Percentiles rank a stretch among this genome's conserved stretches.
Conservation (phyloP, 164 flowering plant genomes). For the Kingdonia uniflora region DNA sequence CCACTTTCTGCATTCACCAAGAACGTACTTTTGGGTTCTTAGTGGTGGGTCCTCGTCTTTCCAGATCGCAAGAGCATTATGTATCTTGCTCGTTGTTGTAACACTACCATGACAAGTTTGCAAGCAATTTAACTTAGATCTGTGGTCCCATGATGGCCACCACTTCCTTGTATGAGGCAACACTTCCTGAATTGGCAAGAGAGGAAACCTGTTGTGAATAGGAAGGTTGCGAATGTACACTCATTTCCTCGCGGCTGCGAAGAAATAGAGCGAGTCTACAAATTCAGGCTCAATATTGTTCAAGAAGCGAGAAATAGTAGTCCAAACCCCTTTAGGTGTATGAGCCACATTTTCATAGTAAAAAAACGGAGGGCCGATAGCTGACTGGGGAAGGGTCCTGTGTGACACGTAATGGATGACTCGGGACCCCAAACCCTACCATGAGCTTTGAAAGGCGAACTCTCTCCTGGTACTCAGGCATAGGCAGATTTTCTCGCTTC, state of each 20-base stretch:
- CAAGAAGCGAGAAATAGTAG: not conserved
- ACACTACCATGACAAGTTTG: not conserved
- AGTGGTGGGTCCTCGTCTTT: not conserved
- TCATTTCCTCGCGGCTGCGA: not conserved
- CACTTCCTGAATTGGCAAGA: not conserved
- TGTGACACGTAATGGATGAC: not conserved
- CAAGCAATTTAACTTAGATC: not conserved
- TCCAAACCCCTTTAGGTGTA: not conserved
- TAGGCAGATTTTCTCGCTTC: not conserved
- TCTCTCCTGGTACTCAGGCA: not conserved
- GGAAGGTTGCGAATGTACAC: not conserved
- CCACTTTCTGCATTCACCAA: not conserved
- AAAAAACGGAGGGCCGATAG: slow-evolving; percentile 1
- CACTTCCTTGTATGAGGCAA: not conserved
- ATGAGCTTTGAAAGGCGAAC: not conserved
- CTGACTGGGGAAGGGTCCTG: not conserved
- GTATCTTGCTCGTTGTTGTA: not conserved
- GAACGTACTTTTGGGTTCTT: not conserved
- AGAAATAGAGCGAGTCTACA: not conserved
- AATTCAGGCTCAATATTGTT: not conserved
- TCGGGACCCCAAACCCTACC: slow-evolving; percentile 2
- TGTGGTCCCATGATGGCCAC: not conserved
- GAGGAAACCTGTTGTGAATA: not conserved
- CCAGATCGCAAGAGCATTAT: not conserved
- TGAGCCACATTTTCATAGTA: slow-evolving; percentile 3